Base-by-base conservation (phyloP, 2,329 filamentous ascomycete genomes). In the Clarireedia homoeocarpa region DNA sequence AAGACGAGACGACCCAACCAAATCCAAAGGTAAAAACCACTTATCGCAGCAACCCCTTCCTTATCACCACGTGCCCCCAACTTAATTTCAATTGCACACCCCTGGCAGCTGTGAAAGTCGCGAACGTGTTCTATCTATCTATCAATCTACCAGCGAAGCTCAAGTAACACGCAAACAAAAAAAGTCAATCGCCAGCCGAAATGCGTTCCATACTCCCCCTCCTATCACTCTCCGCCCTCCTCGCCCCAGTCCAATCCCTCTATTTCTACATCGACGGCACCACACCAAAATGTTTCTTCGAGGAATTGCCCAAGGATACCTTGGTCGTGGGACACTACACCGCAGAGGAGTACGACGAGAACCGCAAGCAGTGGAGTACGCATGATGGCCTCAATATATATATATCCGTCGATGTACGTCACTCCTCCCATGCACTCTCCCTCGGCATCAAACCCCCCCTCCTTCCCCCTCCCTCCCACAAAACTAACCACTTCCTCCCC, bases 221-320 rank as follows among this genome's bases (percentile, higher is more conserved):
- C 63, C 77, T 90, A 68, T 78, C 86, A 59, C 77, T 91, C 72
- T 75, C 75, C 72, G 74, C 78, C 56, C 74, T 80, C 40, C 64
- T 80, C 48, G 69, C 79, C 38, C 83, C 84, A 58, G 83, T 87
- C 60, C 87, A 91, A 70, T 91, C 91, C 56, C 82, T 99, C 58
- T 92, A 95, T 83, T 95, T 99, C 80, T 97, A 88, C 78, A 85
- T 97, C 72, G 91, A 97, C 71, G 89, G 88, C 67, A 81, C 82
- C 50, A 77, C 82, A 62, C 86, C 89, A 64, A 96, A 95, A 76
- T 99, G 94, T 76, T 99, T 99, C 83, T 95, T 88, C 75, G 94
- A 99, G 77, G 92, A 97, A 74, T 82, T 99, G 58, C 91, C 94
- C 63, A 96, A 97, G 78, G 92, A 96, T 73, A 97, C 94, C 14